Conservation (phyloP, 345 rosid species). For the Limnanthes douglasii region DNA sequence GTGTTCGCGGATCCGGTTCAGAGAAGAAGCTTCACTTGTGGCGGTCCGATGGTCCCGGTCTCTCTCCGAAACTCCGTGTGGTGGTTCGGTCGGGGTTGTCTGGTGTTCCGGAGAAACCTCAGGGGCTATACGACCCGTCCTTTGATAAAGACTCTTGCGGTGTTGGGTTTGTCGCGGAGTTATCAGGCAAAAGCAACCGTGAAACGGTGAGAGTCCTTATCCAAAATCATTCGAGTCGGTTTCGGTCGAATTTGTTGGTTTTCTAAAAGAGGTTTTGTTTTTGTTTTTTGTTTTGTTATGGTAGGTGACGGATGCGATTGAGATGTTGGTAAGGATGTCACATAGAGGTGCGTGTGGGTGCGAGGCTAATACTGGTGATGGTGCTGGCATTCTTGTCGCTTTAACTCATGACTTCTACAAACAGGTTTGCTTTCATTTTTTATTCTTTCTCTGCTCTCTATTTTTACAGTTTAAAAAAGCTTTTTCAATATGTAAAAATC, state of each 20-base stretch:
- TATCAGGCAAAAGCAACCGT: conserved; percentile 79
- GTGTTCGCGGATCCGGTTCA: conserved; percentile 26
- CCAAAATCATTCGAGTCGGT: neutral
- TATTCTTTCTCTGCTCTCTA: neutral
- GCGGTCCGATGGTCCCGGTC: conserved; percentile 76
- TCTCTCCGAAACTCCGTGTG: conserved; percentile 51
- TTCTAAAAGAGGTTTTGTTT: neutral
- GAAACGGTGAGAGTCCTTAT: conserved; percentile 38
- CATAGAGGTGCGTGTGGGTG: conserved; percentile 99
- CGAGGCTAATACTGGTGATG: conserved; percentile 94
- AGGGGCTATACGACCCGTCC: conserved; percentile 87
- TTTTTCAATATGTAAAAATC: no score
- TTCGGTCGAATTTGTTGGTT: neutral
- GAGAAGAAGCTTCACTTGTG: conserved; percentile 51
- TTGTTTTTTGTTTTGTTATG: neutral
- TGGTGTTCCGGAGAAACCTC: conserved; percentile 84
- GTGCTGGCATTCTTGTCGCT: conserved; percentile 93
- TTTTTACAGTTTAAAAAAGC: no score
- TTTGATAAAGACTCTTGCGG: conserved; percentile 97
- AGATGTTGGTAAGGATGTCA: conserved; percentile 88
- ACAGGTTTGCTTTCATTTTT: conserved; percentile 23
- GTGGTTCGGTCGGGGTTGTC: conserved; percentile 64
- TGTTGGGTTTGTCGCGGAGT: conserved; percentile 93
- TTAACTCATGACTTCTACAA: conserved; percentile 72
- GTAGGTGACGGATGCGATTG: conserved; percentile 84